Evolutionary conservation across 2,329 filamentous ascomycete genomes (phyloP), one percentile per base, ranked within the genome.

Genomic region (Nannizziopsis barbatae): DNA sequence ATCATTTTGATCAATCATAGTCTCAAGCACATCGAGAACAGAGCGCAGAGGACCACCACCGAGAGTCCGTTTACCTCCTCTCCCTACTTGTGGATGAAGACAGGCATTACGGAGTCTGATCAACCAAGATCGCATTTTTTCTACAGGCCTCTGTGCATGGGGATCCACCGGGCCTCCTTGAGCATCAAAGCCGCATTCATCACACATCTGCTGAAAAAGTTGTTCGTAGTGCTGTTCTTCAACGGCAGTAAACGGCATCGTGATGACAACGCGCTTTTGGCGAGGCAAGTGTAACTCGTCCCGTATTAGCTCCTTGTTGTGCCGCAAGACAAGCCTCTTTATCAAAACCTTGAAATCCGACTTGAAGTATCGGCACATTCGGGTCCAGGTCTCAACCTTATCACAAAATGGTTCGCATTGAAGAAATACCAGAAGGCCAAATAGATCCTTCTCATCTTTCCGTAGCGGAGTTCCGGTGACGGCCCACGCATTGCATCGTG

Each of bases 381-480:
- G 72, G 37, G 78, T 74, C 86, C 88, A 95, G 1, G 83, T 64
- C 9, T 74, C 68, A 6, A 73, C 69, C 9, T 75, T 76, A 5
- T 76, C 77, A 47, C 78, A 83, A 60, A 85, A 90, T 1, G 88
- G 87, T 51, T 87, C 76, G 58, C 84, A 88, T 14, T 77, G 76
- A 7, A 96, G 73, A 56, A 98, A 96, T 0, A 84, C 71, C 0
- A 96, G 65, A 3, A 96, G 71, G 0, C 90, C 90, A 55, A 81
- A 80, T 6, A 95, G 71, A 63, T 95, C 90, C 58, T 75, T 71
- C 30, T 90, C 76, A 53, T 87, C 77, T 55, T 87, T 86, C 55
- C 85, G 83, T 33, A 96, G 75, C 0, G 92, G 92, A 0, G 92
- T 98, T 37, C 87, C 92, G 0, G 87, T 90, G 36, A 98, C 81